phyloP scores from a whole-genome alignment of 2,329 filamentous ascomycete species.

The Phialophora expanda region DNA sequence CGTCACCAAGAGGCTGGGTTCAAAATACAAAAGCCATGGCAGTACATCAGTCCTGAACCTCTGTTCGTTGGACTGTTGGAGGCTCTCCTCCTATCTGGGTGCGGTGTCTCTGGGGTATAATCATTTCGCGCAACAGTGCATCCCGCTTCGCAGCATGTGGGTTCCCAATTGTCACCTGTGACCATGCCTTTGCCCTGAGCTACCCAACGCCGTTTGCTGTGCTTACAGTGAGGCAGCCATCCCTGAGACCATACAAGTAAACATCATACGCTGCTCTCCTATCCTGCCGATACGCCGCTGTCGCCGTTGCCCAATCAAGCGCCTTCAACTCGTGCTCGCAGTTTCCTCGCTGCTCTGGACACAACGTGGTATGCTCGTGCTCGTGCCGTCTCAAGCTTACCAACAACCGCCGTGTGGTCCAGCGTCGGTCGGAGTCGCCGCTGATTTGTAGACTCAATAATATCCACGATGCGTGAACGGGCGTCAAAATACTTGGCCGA shows the following conservation, averaged over 20 bases:
- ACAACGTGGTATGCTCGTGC: slow-evolving; percentile 29
- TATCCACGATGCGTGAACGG: slow-evolving; percentile 4
- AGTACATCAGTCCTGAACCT: background rate
- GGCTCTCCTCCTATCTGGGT: background rate
- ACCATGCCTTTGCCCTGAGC: background rate
- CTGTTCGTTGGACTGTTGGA: background rate
- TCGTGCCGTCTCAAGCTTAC: slow-evolving; percentile 31
- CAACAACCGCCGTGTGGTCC: slow-evolving; percentile 2
- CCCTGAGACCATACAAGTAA: background rate
- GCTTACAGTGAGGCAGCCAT: background rate
- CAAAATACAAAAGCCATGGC: background rate
- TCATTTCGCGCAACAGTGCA: slow-evolving; percentile 13
- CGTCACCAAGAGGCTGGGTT: background rate
- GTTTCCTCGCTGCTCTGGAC: slow-evolving; percentile 16
- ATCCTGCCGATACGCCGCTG: background rate
- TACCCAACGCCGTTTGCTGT: slow-evolving; percentile 11
- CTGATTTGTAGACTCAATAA: slow-evolving; percentile 1
- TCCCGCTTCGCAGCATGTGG: background rate
- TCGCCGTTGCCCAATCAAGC: background rate
- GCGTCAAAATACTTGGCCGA: slow-evolving; percentile 9
- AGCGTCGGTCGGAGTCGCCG: background rate
- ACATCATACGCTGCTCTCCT: background rate
- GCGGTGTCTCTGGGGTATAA: slow-evolving; percentile 15
- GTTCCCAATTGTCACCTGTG: background rate
- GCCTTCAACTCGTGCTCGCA: slow-evolving; percentile 8